These are phyloP conservation scores for Naganishia sp. DNA, from an alignment of 1,284 basidiomycete species.

Conservation along the genomic window DNA sequence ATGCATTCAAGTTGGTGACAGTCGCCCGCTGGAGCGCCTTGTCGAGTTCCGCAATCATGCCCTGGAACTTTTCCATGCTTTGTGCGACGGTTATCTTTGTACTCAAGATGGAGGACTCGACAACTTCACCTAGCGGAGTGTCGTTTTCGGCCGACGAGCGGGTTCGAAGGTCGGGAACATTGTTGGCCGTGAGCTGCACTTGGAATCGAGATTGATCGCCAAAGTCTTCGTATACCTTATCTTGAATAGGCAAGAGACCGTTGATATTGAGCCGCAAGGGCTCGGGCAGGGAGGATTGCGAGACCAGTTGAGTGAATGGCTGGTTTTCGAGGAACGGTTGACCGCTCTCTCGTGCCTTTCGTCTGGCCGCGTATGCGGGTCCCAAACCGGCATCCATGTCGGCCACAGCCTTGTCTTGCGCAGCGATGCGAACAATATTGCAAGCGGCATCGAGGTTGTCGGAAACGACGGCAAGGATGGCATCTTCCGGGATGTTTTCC, in stretches of 20 bases:
- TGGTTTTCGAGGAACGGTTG: conserved; percentile 87
- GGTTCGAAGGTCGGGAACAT: conserved; percentile 1
- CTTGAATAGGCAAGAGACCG: conserved; percentile 79
- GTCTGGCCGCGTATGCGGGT: conserved; percentile 76
- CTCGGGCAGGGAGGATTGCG: conserved; percentile 80
- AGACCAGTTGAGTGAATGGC: conserved; percentile 67
- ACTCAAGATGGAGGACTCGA: conserved; percentile 37
- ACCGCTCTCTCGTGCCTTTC: conserved; percentile 74
- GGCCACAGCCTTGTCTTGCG: conserved; percentile 93
- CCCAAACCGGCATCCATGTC: conserved; percentile 92
- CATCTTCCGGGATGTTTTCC: conserved; percentile 58
- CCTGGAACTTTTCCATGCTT: conserved; percentile 57
- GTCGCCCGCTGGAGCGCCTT: conserved; percentile 70
- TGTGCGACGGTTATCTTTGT: conserved; percentile 41
- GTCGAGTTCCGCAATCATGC: conserved; percentile 75
- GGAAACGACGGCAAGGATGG: conserved; percentile 76
- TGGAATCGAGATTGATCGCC: conserved; percentile 57
- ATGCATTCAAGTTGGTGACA: conserved; percentile 62
- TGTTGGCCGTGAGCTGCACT: conserved; percentile 1
- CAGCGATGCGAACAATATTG: conserved; percentile 92
- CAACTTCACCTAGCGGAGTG: conserved; percentile 36
- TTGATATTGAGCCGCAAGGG: conserved; percentile 80
- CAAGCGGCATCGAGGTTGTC: conserved; percentile 96
- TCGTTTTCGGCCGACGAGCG: conserved; percentile 36
- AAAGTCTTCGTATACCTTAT: conserved; percentile 95